Evolutionary conservation across 1,284 basidiomycete species (phyloP).

Genomic region (Sparassis latifolia): DNA sequence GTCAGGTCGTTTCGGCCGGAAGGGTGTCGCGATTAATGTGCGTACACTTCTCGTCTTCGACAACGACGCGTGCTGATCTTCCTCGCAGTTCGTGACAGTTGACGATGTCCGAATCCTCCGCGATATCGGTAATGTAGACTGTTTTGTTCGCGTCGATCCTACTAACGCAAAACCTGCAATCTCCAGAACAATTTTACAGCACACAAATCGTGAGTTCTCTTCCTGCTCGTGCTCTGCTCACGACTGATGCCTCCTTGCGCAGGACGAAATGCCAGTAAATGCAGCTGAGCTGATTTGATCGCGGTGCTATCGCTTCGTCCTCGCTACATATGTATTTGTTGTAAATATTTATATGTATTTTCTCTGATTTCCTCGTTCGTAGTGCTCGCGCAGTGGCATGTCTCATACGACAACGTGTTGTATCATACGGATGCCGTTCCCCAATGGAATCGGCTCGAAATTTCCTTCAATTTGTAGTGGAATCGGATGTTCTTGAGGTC

Average conservation of each 20-base stretch:
- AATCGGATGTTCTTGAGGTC: no score
- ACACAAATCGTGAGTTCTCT: constrained; percentile 70
- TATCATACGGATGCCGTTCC: no score
- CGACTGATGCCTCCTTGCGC: constrained; percentile 5
- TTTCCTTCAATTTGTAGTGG: no score
- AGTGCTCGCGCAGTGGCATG: no score
- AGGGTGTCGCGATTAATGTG: constrained; percentile 90
- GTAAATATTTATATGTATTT: constrained; percentile 28
- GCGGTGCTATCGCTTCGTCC: constrained; percentile 2
- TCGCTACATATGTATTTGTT: constrained; percentile 29
- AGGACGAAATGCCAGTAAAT: constrained; percentile 95
- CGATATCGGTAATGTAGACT: constrained; percentile 66
- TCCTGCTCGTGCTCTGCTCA: constrained; percentile 7
- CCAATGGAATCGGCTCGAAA: no score
- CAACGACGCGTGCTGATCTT: background rate
- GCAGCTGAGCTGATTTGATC: constrained; percentile 75
- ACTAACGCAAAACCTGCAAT: constrained; percentile 7
- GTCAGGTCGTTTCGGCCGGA: constrained; percentile 91
- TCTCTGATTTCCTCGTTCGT: no score
- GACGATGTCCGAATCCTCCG: constrained; percentile 88
- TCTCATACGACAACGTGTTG: no score
- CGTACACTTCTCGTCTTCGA: constrained; percentile 18
- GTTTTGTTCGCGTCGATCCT: constrained; percentile 5
- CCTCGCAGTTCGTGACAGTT: constrained; percentile 76
- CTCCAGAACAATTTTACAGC: constrained; percentile 78